Percentiles rank a stretch among this genome's conserved stretches.
Evolutionary conservation across 1,284 basidiomycete genomes (phyloP).

Genomic region (Tilletiopsis washingtonensis): DNA sequence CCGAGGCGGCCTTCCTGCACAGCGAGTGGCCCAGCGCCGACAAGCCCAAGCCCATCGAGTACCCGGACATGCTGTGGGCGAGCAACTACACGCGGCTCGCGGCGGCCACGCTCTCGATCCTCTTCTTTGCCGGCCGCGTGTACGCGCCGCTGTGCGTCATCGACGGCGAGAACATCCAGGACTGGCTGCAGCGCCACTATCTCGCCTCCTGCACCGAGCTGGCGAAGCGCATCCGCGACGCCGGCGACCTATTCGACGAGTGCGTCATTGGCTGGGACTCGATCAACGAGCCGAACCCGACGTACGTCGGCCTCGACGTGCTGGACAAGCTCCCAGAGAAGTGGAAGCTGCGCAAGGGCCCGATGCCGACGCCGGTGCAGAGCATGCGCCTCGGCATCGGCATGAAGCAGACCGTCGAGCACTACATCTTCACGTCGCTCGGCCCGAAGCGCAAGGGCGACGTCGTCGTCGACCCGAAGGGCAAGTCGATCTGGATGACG

Average conservation of each 20-base stretch:
- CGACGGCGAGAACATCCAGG: constrained; percentile 83
- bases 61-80: constrained; percentile 91
- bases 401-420: constrained; percentile 69
- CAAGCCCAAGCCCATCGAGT: constrained; percentile 60
- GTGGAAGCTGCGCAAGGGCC: constrained; percentile 63
- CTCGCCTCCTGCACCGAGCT: constrained; percentile 68
- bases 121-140: constrained; percentile 85
- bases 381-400: constrained; percentile 82
- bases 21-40: constrained; percentile 69
- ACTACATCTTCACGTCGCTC: constrained; percentile 70
- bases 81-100: constrained; percentile 88
- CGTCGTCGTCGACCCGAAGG: constrained; percentile 75
- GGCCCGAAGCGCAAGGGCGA: constrained; percentile 69
- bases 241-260: constrained; percentile 68
- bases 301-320: constrained; percentile 68
- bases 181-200: constrained; percentile 81
- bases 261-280: constrained; percentile 95
- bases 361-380: constrained; percentile 76
- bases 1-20: constrained; percentile 77
- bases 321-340: constrained; percentile 41
- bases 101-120: constrained; percentile 80
- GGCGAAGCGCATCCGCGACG: constrained; percentile 64
- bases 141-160: constrained; percentile 87
- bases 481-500: constrained; percentile 48
- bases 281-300: constrained; percentile 88